These are phyloP conservation scores for Haplosporangium sp. DNA, from an alignment of 371 early-diverging fungal species.

Conservation along the genomic window DNA sequence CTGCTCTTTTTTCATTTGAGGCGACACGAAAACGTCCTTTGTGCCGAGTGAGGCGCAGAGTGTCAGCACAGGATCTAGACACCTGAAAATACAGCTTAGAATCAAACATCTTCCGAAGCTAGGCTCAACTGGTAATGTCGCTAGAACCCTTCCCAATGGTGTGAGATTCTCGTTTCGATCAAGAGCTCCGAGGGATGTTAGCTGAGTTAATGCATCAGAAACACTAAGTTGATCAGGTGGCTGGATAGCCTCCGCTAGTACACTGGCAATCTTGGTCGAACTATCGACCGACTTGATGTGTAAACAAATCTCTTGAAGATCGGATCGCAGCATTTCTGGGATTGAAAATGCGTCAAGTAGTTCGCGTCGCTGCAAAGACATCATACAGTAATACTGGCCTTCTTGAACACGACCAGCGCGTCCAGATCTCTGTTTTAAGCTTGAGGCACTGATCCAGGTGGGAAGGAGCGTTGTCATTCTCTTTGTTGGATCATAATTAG, in stretches of 20 bases:
- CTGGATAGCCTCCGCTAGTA: constrained; percentile 63
- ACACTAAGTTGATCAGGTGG: constrained; percentile 69
- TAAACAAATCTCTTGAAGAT: constrained; percentile 79
- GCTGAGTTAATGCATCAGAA: constrained; percentile 56
- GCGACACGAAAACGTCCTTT: constrained; percentile 51
- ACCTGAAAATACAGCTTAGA: constrained; percentile 65
- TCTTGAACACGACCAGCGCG: constrained; percentile 82
- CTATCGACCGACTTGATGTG: constrained; percentile 66
- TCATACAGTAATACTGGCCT: constrained; percentile 75
- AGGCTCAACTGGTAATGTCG: constrained; percentile 76
- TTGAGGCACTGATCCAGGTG: constrained; percentile 74
- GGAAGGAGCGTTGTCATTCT: constrained; percentile 73
- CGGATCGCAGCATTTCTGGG: constrained; percentile 78
- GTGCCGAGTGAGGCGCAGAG: constrained; percentile 39
- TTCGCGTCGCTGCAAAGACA: constrained; percentile 58
- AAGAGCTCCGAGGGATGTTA: constrained; percentile 63
- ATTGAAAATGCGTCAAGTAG: constrained; percentile 55
- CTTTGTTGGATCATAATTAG: constrained; percentile 58
- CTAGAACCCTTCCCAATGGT: constrained; percentile 73
- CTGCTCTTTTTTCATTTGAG: constrained; percentile 47
- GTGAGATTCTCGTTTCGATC: constrained; percentile 67
- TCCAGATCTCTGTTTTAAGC: constrained; percentile 82
- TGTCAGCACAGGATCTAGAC: constrained; percentile 71
- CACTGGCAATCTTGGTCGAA: constrained; percentile 57
- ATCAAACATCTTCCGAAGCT: constrained; percentile 77